Conservation (phyloP, 78 protist species). For the Dictyostelium firmibasis region DNA sequence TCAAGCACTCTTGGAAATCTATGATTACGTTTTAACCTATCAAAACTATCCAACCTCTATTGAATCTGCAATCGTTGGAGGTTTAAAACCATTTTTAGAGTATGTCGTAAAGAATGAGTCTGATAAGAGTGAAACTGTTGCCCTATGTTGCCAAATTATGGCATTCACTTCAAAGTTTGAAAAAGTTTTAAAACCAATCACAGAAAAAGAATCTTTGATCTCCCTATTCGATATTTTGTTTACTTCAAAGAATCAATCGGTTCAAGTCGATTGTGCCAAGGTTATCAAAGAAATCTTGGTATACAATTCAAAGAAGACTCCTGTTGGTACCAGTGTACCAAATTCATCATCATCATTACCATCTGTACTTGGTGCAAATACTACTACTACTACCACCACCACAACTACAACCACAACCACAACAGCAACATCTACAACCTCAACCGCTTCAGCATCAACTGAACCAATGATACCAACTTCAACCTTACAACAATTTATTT, state of each 20-base stretch:
- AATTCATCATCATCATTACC: background rate
- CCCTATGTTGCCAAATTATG: constrained; percentile 43
- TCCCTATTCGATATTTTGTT: constrained; percentile 30
- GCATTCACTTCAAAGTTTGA: constrained; percentile 22
- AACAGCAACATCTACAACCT: background rate
- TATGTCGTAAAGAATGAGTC: background rate
- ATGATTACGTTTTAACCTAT: constrained; percentile 37
- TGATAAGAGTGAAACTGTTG: constrained; percentile 13
- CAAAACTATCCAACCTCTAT: background rate
- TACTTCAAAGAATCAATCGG: constrained; percentile 10
- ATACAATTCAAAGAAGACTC: background rate
- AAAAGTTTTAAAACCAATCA: constrained; percentile 34
- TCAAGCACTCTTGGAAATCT: constrained; percentile 64
- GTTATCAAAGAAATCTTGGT: constrained; percentile 24
- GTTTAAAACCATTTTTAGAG: constrained; percentile 66
- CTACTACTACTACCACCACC: background rate
- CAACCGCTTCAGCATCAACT: background rate
- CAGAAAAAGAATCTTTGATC: constrained; percentile 6
- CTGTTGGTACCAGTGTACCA: background rate
- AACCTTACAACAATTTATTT: constrained; percentile 17
- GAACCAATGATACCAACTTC: constrained; percentile 20
- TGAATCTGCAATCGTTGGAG: constrained; percentile 61
- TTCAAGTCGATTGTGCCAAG: constrained; percentile 38
- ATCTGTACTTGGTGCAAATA: background rate
- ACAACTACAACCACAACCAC: background rate